Evolutionary conservation across 1,284 basidiomycete genomes (phyloP).

Genomic region (Cutaneotrichosporon sp.): DNA sequence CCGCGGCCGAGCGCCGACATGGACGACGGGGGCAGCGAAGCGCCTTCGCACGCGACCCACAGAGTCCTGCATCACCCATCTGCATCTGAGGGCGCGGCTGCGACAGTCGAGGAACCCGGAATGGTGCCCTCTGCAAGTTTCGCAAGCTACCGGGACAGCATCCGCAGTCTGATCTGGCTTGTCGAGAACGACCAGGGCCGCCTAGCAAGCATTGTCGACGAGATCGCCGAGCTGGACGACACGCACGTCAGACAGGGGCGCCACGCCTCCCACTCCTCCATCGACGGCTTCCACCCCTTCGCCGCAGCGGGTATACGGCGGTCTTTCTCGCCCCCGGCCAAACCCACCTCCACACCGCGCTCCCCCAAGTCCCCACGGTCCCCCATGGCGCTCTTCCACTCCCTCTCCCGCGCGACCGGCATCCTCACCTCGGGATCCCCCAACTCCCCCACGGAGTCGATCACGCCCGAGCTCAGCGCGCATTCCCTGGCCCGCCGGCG

Average conservation of each 20-base stretch:
- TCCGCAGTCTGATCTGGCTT: constrained; percentile 29
- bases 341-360: no score
- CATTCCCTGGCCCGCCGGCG: neutral
- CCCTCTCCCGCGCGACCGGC: neutral
- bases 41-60: no score
- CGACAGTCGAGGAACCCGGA: neutral
- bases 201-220: constrained; percentile 30
- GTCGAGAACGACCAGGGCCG: constrained; percentile 30
- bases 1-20: neutral
- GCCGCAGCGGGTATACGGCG: no score
- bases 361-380: neutral
- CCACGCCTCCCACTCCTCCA: neutral
- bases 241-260: neutral
- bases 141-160: constrained; percentile 24
- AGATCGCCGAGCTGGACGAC: constrained; percentile 27
- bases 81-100: no score
- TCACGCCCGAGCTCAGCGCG: neutral
- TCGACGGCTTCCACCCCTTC: no score
- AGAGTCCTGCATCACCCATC: neutral
- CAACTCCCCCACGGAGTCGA: neutral
- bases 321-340: no score
- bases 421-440: neutral
- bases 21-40: no score
- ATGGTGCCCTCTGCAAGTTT: neutral
- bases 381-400: neutral